Evolutionary conservation across 805 yeast genomes (phyloP), one percentile per base, ranked within the genome.

Genomic region (Millerozyma miso): DNA sequence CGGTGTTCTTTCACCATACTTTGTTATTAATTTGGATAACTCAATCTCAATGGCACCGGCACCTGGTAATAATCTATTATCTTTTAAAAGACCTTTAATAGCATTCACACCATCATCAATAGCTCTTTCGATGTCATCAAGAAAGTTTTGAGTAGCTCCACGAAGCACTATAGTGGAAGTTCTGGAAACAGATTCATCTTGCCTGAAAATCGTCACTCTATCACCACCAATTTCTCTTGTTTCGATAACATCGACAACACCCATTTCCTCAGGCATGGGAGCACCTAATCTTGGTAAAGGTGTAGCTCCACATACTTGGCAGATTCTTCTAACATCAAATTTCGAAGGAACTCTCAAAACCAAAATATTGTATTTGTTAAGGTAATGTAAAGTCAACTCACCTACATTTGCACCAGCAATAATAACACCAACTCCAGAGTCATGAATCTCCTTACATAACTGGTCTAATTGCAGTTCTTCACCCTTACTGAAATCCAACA

Each of bases 201-300:
- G 99, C 61, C 88, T 79, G 74, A 93, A 90, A 23, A 93, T 77
- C 7, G 98, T 91, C 32, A 93, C 98, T 63, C 97, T 80, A 67
- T 93, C 97, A 42, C 97, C 97, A 51, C 99, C 99, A 60, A 93
- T 88, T 71, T 93, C 99, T 55, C 79, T 80, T 18, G 96, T 85
- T 69, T 87, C 95, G 39, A 93, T 91, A 23, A 83, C 64, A 60
- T 91, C 99, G 47, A 93, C 79, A 35, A 76, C 60, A 42, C 99
- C 99, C 74, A 88, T 79, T 67, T 91, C 97, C 58, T 90, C 96
- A 16, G 96, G 91, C 69, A 87, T 79, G 54, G 97, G 97, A 2
- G 97, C 95, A 50, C 96, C 96, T 45, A 90, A 74, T 64, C 96
- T 77, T 40, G 97, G 91, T 60, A 91, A 75, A 44, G 98, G 97